Conservation (phyloP, 306 rosid species). For the Fagus crenata region DNA sequence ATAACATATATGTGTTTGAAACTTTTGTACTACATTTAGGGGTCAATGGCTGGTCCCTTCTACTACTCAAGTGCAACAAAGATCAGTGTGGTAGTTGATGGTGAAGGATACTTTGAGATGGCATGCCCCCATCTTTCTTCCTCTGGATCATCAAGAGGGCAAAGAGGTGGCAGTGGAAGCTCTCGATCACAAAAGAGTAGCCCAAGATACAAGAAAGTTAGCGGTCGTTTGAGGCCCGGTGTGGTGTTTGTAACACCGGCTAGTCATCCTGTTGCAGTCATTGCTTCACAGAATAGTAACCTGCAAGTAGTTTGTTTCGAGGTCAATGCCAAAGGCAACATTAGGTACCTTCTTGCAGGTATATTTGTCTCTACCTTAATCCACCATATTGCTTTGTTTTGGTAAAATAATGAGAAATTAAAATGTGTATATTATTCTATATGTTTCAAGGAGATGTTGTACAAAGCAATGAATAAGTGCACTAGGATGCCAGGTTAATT, state of each 20-base stretch:
- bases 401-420: no score
- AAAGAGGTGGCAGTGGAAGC: background rate
- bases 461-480: no score
- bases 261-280: slow-evolving; percentile 51
- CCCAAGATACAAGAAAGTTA: slow-evolving; percentile 29
- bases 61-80: slow-evolving; percentile 55
- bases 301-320: slow-evolving; percentile 54
- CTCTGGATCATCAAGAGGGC: slow-evolving; percentile 15
- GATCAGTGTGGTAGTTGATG: slow-evolving; percentile 45
- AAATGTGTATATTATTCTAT: no score
- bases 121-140: slow-evolving; percentile 54
- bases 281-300: slow-evolving; percentile 38
- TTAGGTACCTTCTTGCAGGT: slow-evolving; percentile 46
- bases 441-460: no score
- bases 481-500: no score
- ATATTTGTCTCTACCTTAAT: background rate
- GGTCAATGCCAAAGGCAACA: slow-evolving; percentile 51
- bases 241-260: slow-evolving; percentile 54
- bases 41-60: slow-evolving; percentile 46
- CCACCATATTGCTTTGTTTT: no score
- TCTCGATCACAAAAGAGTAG: slow-evolving; percentile 14
- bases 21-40: slow-evolving; percentile 19
- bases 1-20: background rate
- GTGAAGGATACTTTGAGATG: slow-evolving; percentile 59
- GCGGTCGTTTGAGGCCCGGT: slow-evolving; percentile 33